Evolutionary conservation across 495 filamentous ascomycete species (phyloP).

Genomic region (Sporormia fimetaria): DNA sequence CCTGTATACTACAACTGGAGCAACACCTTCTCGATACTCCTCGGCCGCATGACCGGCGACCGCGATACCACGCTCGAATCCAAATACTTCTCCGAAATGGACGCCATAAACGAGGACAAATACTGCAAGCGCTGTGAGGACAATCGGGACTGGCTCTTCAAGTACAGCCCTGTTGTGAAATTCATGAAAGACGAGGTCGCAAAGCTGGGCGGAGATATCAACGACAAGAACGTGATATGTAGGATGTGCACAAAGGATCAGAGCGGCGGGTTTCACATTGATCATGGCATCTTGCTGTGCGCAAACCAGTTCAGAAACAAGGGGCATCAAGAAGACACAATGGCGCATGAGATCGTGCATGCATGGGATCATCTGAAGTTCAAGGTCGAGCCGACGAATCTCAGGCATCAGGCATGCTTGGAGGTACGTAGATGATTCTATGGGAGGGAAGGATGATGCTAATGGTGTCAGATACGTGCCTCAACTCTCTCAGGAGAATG

Average conservation of each 20-base stretch:
- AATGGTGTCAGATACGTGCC: slow-evolving; percentile 61
- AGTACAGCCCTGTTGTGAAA: slow-evolving; percentile 70
- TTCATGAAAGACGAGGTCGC: slow-evolving; percentile 70
- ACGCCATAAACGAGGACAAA: slow-evolving; percentile 50
- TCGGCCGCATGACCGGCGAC: slow-evolving; percentile 49
- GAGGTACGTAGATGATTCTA: slow-evolving; percentile 47
- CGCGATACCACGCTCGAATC: slow-evolving; percentile 44
- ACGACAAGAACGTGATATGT: slow-evolving; percentile 66
- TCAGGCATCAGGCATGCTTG: slow-evolving; percentile 89
- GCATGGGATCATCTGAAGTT: slow-evolving; percentile 88
- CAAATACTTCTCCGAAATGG: slow-evolving; percentile 55
- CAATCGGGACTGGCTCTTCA: slow-evolving; percentile 64
- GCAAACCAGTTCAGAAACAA: slow-evolving; percentile 70
- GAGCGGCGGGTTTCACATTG: slow-evolving; percentile 69
- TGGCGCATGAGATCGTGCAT: slow-evolving; percentile 97
- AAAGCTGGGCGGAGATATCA: slow-evolving; percentile 63
- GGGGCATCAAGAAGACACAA: slow-evolving; percentile 76
- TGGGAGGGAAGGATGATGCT: slow-evolving; percentile 1
- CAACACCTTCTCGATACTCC: slow-evolving; percentile 68
- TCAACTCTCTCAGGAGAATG: slow-evolving; percentile 89
- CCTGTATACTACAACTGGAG: slow-evolving; percentile 47
- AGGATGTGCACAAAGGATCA: slow-evolving; percentile 56
- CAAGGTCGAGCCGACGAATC: slow-evolving; percentile 68
- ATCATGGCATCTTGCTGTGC: slow-evolving; percentile 79
- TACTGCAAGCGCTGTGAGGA: slow-evolving; percentile 71